phyloP scores from a whole-genome alignment of 768 basidiomycete species.

The Rhizopogon vulgaris region DNA sequence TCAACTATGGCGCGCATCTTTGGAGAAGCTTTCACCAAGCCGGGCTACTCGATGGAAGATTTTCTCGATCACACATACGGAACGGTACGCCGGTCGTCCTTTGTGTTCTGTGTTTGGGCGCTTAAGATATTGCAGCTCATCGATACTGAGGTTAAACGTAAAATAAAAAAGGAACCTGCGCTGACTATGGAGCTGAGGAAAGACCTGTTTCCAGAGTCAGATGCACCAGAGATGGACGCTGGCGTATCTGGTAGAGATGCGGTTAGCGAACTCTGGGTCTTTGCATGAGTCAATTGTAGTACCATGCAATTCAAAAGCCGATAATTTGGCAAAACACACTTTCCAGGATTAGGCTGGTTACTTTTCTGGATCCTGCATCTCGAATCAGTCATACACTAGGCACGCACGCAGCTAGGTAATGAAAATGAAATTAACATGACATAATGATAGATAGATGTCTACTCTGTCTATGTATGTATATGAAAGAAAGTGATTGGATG shows the following conservation, averaged over 20 bases:
- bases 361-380: too few species aligned
- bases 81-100: conserved; percentile 46
- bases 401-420: neutral
- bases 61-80: conserved; percentile 92
- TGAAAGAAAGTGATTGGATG: neutral
- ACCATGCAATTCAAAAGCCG: neutral
- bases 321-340: neutral
- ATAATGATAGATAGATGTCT: neutral
- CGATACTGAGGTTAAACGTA: conserved; percentile 74
- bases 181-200: conserved; percentile 37
- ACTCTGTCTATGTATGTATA: neutral
- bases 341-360: too few species aligned
- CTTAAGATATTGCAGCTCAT: conserved; percentile 53
- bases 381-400: neutral
- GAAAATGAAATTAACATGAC: neutral
- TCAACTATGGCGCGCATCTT: conserved; percentile 85
- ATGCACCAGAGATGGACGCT: conserved; percentile 6
- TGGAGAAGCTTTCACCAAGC: conserved; percentile 91
- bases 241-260: conserved; percentile 21
- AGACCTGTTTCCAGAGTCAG: conserved; percentile 26
- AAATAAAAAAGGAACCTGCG: conserved; percentile 76
- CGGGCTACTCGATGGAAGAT: conserved; percentile 85
- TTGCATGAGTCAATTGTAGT: conserved; percentile 19
- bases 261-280: conserved; percentile 44
- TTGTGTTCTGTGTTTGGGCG: neutral